phyloP scores from a whole-genome alignment of 2,329 filamentous ascomycete genomes.

The Xylariales sp. region DNA sequence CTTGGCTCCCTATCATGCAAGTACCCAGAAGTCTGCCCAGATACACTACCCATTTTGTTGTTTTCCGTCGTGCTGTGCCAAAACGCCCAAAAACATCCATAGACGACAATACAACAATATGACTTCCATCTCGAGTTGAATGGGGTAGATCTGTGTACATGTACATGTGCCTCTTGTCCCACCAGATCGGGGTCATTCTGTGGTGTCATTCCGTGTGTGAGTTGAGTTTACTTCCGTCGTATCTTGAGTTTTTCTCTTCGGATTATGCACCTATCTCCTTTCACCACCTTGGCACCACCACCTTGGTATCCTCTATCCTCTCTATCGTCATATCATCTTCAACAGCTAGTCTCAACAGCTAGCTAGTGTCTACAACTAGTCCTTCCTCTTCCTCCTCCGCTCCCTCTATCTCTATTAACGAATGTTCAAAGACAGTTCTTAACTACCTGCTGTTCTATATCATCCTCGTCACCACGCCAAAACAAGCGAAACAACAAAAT shows the following conservation, averaged over 20 bases:
- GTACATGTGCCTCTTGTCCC: too few relatives aligned
- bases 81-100: too few relatives aligned
- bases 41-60: too few relatives aligned
- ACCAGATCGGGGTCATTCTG: too few relatives aligned
- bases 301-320: not conserved
- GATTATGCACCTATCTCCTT: conserved; percentile 10
- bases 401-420: not conserved
- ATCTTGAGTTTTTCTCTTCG: conserved; percentile 12
- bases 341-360: not conserved
- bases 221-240: conserved; percentile 3
- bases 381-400: not conserved
- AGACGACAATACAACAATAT: too few relatives aligned
- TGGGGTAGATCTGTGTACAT: too few relatives aligned
- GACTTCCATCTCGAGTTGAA: too few relatives aligned
- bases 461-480: not conserved
- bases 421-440: not conserved
- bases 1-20: too few relatives aligned
- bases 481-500: not conserved
- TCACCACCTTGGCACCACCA: not conserved
- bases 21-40: too few relatives aligned
- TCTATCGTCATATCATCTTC: conserved; percentile 16
- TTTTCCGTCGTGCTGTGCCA: too few relatives aligned
- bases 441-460: not conserved
- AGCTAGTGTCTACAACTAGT: too few relatives aligned
- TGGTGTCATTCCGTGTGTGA: conserved; percentile 15